Evolutionary conservation across 2,329 filamentous ascomycete genomes (phyloP), one percentile per base, ranked within the genome.

Genomic region (Neofusicoccum cordaticola): DNA sequence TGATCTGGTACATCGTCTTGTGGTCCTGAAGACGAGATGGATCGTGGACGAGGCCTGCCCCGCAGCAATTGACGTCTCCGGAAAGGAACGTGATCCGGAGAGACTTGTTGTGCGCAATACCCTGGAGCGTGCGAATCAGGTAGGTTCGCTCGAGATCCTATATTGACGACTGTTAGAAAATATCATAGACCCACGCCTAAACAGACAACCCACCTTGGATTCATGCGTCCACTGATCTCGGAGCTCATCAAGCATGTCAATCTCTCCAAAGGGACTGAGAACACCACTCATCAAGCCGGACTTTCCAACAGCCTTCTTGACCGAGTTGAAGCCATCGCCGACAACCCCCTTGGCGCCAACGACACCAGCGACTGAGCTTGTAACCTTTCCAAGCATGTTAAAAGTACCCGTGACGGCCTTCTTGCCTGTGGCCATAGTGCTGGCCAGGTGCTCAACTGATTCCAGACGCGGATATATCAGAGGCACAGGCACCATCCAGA

Each of bases 1-100:
- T 97, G 75, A 99, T 86, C 77, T 99, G 95, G 80, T 98, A 99
- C 94, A 99, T 99, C 34, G 95, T 97, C 80, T 98, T 99, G 84
- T 98, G 93, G 78, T 98, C 93, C 44, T 87, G 88, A 0, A 94
- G 94, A 75, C 95, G 92, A 19, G 90, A 86, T 0, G 95, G 95
- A 78, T 99, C 95, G 78, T 99, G 95, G 1, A 99, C 88, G 11
- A 99, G 85, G 65, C 95, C 95, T 22, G 95, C 95, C 68, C 95
- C 95, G 69, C 91, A 93, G 71, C 88, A 90, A 77, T 94, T 95
- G 75, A 98, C 94, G 72, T 90, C 88, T 73, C 95, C 95, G 15
- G 92, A 97, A 68, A 99, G 81, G 81, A 99, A 98, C 1, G 93
- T 97, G 91, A 99, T 97, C 52, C 95, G 90, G 53, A 99, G 86